Percentiles rank a stretch among this genome's conserved stretches.
Evolutionary conservation across 805 yeast species (phyloP).

Genomic region (Candida rishiriensis): DNA sequence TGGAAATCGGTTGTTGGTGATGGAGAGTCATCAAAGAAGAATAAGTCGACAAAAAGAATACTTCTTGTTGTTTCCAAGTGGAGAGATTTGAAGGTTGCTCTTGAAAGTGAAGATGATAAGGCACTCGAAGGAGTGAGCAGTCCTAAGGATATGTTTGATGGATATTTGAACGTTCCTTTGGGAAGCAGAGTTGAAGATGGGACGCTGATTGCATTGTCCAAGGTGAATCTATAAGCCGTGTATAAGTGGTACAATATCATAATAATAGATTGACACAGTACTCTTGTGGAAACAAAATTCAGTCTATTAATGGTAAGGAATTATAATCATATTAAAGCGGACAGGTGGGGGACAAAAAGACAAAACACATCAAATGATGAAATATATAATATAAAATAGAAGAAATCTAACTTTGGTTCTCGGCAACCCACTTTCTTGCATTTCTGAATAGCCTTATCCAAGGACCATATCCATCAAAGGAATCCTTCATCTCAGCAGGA

Average conservation of each 20-base stretch:
- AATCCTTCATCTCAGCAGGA: conserved; percentile 53
- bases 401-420: conserved; percentile 7
- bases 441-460: conserved; percentile 92
- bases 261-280: too few relatives aligned
- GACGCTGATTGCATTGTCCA: conserved; percentile 52
- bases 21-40: conserved; percentile 2
- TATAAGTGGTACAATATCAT: background rate
- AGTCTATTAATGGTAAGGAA: too few relatives aligned
- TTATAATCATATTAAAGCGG: too few relatives aligned
- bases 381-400: background rate
- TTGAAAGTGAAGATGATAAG: conserved; percentile 42
- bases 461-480: conserved; percentile 86
- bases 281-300: too few relatives aligned
- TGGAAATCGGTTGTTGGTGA: background rate
- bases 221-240: conserved; percentile 6
- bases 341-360: background rate
- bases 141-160: conserved; percentile 68
- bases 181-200: conserved; percentile 70
- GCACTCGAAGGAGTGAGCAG: conserved; percentile 49
- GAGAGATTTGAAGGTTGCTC: conserved; percentile 50
- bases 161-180: conserved; percentile 43
- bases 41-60: conserved; percentile 21
- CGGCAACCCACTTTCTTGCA: conserved; percentile 87
- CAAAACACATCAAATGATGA: background rate
- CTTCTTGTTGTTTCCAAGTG: conserved; percentile 63